Evolutionary conservation across 164 flowering plant species (phyloP), one percentile per base, ranked within the genome.

Genomic region (Amborella trichopoda): DNA sequence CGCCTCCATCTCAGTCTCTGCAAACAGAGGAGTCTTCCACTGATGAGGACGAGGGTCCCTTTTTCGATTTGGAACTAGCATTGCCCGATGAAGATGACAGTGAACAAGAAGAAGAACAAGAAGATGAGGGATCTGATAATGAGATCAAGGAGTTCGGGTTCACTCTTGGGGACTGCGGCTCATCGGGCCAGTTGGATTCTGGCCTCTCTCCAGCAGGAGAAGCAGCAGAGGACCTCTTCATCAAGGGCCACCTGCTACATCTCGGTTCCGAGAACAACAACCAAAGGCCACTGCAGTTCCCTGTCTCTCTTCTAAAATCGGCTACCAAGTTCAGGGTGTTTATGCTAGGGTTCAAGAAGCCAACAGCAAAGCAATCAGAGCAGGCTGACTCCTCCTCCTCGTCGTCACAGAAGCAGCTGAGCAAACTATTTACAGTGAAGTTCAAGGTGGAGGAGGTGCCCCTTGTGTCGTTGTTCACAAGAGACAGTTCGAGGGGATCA

Each of bases 361-460:
- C 77, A 2, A 10, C 41, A 2, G 21, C 19, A 73, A 65, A 48
- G 2, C 68, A 51, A 30, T 46, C 49, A 3, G 42, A n/a, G n/a
- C n/a, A 40, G 9, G 60, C 54, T 39, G 54, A 56, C 8, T 58
- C 30, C 21, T 10, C 48, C 2, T 21, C 34, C 3, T 16, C 55
- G 1, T 23, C 48, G 4, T 43, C 34, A 25, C 40, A 55, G 26
- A 32, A 23, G 17, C 32, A 38, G 48, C 40, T 53, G 9, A 41
- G 68, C 33, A 77, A 67, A 68, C 59, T 68, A 14, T 65, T 79
- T 10, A 67, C 83, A 6, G 90, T 81, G 50, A 87, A 83, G 45
- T 72, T 83, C 41, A 84, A 80, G 56, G 83, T 74, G 0, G 93
- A 82, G 26, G 97, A 84, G 39, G 93, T 66, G 17, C 88, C 85